Evolutionary conservation across 2,329 filamentous ascomycete species (phyloP).

Genomic region (Cercospora sp.): DNA sequence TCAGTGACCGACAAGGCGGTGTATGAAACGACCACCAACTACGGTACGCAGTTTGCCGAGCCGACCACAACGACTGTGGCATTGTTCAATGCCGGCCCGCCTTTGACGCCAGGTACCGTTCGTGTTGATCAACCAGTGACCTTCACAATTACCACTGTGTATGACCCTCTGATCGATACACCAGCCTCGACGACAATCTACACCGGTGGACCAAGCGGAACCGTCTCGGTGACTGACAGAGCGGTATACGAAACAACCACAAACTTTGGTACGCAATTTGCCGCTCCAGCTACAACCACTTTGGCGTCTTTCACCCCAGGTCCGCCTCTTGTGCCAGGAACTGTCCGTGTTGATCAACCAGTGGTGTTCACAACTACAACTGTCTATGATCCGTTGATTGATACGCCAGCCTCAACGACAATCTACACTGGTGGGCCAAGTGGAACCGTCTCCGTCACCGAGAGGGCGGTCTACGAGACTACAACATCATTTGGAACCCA

Average conservation of each 20-base stretch:
- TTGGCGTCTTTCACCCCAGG: not conserved
- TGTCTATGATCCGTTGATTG: not conserved
- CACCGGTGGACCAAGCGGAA: not conserved
- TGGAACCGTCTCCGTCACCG: not conserved
- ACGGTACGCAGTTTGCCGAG: not conserved
- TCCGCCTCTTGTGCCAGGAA: not conserved
- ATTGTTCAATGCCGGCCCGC: not conserved
- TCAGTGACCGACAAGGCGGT: not conserved
- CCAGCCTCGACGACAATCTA: not conserved
- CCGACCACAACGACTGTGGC: not conserved
- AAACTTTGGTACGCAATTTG: not conserved
- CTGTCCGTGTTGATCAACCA: not conserved
- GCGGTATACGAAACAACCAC: not conserved
- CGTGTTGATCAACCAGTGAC: not conserved
- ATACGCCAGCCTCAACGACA: not conserved
- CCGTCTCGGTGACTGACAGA: not conserved
- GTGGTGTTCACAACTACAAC: not conserved
- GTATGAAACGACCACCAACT: not conserved
- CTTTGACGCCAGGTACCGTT: not conserved
- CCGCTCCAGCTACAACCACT: not conserved
- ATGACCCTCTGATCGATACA: not conserved
- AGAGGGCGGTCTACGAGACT: not conserved
- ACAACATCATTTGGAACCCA: not conserved
- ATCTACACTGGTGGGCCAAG: not conserved
- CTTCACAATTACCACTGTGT: not conserved